Evolutionary conservation across 148 eudicot species (phyloP).

Genomic region (Dysphania ambrosioides): DNA sequence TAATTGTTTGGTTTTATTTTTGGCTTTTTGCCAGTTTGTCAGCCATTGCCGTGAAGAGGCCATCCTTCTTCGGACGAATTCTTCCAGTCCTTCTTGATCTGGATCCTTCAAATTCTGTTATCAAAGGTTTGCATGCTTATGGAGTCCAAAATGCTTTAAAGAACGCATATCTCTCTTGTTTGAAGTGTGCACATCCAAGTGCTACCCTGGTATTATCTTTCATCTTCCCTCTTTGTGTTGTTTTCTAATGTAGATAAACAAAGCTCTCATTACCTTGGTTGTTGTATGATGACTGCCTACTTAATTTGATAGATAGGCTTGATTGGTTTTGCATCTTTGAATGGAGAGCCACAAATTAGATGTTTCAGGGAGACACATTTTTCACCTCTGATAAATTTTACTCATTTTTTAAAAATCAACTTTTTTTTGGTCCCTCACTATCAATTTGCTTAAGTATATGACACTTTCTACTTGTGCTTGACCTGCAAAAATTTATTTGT

Average conservation of each 20-base stretch:
- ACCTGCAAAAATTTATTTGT: background rate
- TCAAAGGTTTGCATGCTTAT: constrained; percentile 56
- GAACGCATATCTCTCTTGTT: constrained; percentile 79
- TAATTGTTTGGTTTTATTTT: constrained; percentile 7
- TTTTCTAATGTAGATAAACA: background rate
- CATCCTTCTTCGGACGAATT: constrained; percentile 92
- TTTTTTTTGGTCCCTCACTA: background rate
- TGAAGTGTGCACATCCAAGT: constrained; percentile 81
- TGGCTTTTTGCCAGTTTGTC: constrained; percentile 59
- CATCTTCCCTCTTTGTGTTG: constrained; percentile 1
- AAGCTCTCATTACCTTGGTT: background rate
- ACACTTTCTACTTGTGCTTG: background rate
- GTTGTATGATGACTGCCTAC: no score
- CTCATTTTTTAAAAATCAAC: background rate
- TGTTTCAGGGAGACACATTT: background rate
- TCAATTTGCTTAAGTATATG: background rate
- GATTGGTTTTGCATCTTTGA: constrained; percentile 6
- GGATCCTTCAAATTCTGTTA: constrained; percentile 65
- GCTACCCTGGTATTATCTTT: constrained; percentile 75
- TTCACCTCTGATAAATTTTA: background rate
- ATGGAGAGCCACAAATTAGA: background rate
- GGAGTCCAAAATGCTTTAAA: constrained; percentile 79
- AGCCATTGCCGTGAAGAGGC: constrained; percentile 77
- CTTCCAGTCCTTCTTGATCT: constrained; percentile 86
- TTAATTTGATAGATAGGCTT: background rate